These are phyloP conservation scores for Ustilago shanxiensis DNA, from an alignment of 1,284 basidiomycete species.

Conservation along the genomic window DNA sequence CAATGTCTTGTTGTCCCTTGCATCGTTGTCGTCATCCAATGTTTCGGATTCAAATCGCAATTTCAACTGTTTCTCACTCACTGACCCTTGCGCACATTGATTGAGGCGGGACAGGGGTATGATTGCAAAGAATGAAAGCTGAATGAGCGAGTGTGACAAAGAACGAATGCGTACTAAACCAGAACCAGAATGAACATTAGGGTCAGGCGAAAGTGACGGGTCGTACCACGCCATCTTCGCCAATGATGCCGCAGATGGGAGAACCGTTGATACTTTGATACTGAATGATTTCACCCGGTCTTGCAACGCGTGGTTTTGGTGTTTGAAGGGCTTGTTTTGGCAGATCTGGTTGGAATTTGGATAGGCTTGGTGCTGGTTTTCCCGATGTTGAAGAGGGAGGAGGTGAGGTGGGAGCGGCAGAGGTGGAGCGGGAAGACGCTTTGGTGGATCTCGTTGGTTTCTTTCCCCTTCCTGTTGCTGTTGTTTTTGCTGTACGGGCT, in stretches of 20 bases:
- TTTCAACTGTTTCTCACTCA: background rate
- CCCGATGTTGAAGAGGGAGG: conserved; percentile 17
- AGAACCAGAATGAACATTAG: background rate
- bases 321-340: conserved; percentile 36
- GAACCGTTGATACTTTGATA: conserved; percentile 55
- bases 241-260: conserved; percentile 58
- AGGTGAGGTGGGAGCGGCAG: conserved; percentile 3
- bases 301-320: conserved; percentile 44
- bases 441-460: conserved; percentile 11
- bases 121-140: conserved; percentile 5
- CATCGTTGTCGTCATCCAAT: conserved; percentile 12
- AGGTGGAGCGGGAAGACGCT: conserved; percentile 8
- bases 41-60: conserved; percentile 12
- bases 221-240: conserved; percentile 41
- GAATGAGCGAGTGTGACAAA: background rate
- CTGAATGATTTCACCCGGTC: conserved; percentile 51
- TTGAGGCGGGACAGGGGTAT: conserved; percentile 12
- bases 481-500: conserved; percentile 3
- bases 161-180: background rate
- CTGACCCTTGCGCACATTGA: background rate
- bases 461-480: conserved; percentile 10
- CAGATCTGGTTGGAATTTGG: conserved; percentile 41
- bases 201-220: conserved; percentile 36
- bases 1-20: conserved; percentile 4
- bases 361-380: conserved; percentile 35